Percentiles rank a stretch among this genome's conserved stretches.
phyloP scores from a whole-genome alignment of 768 basidiomycete genomes.

The Mycena capillaripes region DNA sequence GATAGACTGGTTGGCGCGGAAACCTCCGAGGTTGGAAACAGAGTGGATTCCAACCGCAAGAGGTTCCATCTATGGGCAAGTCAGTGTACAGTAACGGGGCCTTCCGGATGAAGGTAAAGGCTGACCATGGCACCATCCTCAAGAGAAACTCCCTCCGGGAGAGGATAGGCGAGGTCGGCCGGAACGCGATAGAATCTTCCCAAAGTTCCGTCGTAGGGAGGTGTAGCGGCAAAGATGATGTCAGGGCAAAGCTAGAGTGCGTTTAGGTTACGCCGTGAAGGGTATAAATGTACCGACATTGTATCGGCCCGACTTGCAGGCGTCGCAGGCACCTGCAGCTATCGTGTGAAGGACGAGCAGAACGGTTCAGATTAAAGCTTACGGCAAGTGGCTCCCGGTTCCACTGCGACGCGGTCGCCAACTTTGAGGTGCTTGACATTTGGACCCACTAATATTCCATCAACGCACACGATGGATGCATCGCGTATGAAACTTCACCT shows the following conservation, averaged over 20 bases:
- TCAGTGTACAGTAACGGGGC: not conserved
- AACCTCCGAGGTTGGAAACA: conserved; percentile 79
- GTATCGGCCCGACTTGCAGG: conserved; percentile 88
- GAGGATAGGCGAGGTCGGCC: conserved; percentile 84
- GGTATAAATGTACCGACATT: conserved; percentile 62
- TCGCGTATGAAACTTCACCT: conserved; percentile 53
- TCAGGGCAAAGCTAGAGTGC: conserved; percentile 80
- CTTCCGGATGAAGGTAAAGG: not conserved
- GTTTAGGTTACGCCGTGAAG: conserved; percentile 1
- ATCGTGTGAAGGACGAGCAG: conserved; percentile 1
- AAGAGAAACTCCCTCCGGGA: conserved; percentile 87
- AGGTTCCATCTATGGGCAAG: conserved; percentile 83
- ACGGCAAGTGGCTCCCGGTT: conserved; percentile 91
- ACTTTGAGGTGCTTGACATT: conserved; percentile 82
- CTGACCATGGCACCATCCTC: conserved; percentile 96
- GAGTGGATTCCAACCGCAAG: conserved; percentile 94
- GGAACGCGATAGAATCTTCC: conserved; percentile 87
- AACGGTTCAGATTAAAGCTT: conserved; percentile 34
- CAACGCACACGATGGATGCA: not conserved
- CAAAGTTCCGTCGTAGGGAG: conserved; percentile 75
- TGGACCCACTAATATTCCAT: conserved; percentile 69
- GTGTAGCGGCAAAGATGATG: conserved; percentile 93
- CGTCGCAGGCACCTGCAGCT: conserved; percentile 70
- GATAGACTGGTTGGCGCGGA: conserved; percentile 83
- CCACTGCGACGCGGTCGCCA: conserved; percentile 92